phyloP scores from a whole-genome alignment of 2,329 filamentous ascomycete genomes.

The Aspergillus sp. region DNA sequence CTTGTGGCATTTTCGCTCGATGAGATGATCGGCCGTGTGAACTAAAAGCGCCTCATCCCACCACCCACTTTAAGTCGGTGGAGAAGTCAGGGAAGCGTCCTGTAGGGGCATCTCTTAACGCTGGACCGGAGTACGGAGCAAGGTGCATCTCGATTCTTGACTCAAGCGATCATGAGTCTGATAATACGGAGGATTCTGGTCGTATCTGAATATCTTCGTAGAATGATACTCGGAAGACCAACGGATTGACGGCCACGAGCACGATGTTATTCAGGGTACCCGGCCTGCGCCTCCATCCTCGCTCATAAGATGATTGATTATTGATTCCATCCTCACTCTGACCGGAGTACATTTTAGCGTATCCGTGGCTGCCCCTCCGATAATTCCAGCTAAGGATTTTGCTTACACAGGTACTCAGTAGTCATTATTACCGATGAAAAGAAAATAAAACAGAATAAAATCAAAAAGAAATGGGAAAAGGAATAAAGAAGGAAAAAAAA shows the following conservation, averaged over 20 bases:
- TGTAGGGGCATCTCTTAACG: background rate
- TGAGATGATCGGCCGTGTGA: conserved; percentile 9
- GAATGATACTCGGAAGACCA: no score
- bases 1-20: background rate
- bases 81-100: conserved; percentile 1
- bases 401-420: no score
- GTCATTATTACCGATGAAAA: no score
- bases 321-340: background rate
- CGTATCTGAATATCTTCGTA: no score
- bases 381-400: background rate
- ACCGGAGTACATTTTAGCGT: background rate
- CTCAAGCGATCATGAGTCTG: background rate
- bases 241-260: no score
- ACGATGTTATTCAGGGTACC: no score
- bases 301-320: background rate
- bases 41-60: conserved; percentile 7
- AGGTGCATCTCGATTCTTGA: conserved; percentile 1
- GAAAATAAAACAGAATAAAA: background rate
- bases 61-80: conserved; percentile 6
- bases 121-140: background rate
- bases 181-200: no score
- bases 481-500: background rate
- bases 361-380: background rate
- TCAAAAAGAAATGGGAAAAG: background rate
- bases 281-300: no score